Evolutionary conservation across 176 grass and related monocot species (phyloP).

Genomic region (Carex cristatella): DNA sequence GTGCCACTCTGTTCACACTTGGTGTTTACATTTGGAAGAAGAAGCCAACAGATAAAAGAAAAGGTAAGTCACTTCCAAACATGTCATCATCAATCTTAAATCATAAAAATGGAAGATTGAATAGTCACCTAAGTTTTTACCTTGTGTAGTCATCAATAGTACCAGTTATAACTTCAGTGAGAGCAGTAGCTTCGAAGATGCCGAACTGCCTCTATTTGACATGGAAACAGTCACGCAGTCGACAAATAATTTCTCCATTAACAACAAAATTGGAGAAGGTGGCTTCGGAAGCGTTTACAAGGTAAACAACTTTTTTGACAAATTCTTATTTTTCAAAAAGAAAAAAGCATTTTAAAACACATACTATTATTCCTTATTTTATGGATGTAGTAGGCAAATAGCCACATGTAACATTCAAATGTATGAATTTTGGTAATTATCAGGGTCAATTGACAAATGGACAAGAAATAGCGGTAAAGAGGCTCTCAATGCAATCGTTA

Average conservation of each 20-base stretch:
- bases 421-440: neutral
- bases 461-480: conserved; percentile 52
- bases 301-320: conserved; percentile 27
- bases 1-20: conserved; percentile 1
- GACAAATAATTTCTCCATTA: conserved; percentile 41
- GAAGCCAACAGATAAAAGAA: neutral
- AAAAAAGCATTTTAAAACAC: neutral
- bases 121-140: neutral
- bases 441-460: conserved; percentile 34
- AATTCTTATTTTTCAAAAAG: neutral
- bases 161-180: neutral
- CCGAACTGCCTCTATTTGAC: conserved; percentile 21
- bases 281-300: conserved; percentile 49
- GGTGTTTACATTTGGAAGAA: conserved; percentile 27
- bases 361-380: neutral
- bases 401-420: neutral
- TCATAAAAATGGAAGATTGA: neutral
- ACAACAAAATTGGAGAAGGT: conserved; percentile 43
- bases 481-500: conserved; percentile 23
- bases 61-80: conserved; percentile 14
- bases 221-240: conserved; percentile 26
- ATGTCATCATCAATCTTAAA: neutral
- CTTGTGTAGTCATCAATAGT: neutral
- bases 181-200: neutral
- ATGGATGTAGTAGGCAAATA: neutral